Evolutionary conservation across 2,329 filamentous ascomycete species (phyloP).

Genomic region (Acrodontium crateriforme): DNA sequence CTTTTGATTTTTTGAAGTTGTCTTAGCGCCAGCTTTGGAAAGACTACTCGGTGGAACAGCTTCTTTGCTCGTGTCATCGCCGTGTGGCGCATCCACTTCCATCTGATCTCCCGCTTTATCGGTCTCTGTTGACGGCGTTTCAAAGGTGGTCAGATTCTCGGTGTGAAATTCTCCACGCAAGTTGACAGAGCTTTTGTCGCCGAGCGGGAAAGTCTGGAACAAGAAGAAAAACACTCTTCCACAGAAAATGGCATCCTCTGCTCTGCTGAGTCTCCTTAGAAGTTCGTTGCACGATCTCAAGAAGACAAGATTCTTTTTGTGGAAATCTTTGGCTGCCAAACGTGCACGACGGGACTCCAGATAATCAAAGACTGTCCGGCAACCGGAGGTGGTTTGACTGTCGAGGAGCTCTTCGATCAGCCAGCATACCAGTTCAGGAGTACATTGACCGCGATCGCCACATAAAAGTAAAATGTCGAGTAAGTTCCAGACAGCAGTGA

Average conservation of each 20-base stretch:
- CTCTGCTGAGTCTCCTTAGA: constrained; percentile 80
- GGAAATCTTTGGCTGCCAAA: constrained; percentile 66
- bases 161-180: constrained; percentile 88
- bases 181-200: constrained; percentile 95
- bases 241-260: constrained; percentile 94
- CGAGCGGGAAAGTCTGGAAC: constrained; percentile 92
- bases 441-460: constrained; percentile 49
- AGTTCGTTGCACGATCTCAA: constrained; percentile 92
- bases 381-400: constrained; percentile 86
- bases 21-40: constrained; percentile 14
- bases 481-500: constrained; percentile 82
- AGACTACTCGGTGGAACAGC: constrained; percentile 14
- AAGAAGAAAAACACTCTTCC: constrained; percentile 96
- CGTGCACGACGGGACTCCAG: constrained; percentile 84
- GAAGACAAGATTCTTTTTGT: constrained; percentile 75
- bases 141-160: constrained; percentile 83
- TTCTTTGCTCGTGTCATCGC: constrained; percentile 6
- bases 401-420: constrained; percentile 91
- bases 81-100: constrained; percentile 30
- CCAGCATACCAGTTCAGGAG: constrained; percentile 73
- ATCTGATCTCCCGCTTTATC: constrained; percentile 36
- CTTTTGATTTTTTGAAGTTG: constrained; percentile 8
- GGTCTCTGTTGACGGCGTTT: constrained; percentile 36
- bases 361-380: constrained; percentile 84
- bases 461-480: constrained; percentile 83